Percentiles rank a stretch among this genome's conserved stretches.
These are phyloP conservation scores for Asterophora parasitica DNA, from an alignment of 768 basidiomycete species.

Conservation along the genomic window DNA sequence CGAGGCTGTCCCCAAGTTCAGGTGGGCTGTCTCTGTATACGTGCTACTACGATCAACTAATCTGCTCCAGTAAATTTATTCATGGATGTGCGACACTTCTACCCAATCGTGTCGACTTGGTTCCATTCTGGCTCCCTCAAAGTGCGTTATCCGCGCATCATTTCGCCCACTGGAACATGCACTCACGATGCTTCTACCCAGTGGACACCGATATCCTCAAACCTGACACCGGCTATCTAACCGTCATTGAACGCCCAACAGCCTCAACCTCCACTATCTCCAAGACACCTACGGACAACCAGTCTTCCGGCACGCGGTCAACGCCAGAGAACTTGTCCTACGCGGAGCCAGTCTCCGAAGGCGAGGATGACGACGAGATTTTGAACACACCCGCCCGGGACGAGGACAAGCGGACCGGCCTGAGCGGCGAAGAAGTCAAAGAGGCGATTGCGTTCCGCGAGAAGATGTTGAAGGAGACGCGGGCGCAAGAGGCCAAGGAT, in stretches of 20 bases:
- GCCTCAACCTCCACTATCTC: slow-evolving; percentile 35
- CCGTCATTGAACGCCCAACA: slow-evolving; percentile 70
- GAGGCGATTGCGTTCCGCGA: slow-evolving; percentile 88
- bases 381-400: slow-evolving; percentile 67
- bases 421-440: slow-evolving; percentile 68
- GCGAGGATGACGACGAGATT: slow-evolving; percentile 83
- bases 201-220: slow-evolving; percentile 97
- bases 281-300: slow-evolving; percentile 40
- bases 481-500: slow-evolving; percentile 26
- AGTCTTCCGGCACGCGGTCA: slow-evolving; percentile 41
- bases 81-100: slow-evolving; percentile 93
- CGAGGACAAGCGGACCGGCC: slow-evolving; percentile 75
- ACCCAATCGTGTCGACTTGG: slow-evolving; percentile 88
- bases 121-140: slow-evolving; percentile 98
- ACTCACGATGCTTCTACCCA: slow-evolving; percentile 21
- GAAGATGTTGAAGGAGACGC: slow-evolving; percentile 57
- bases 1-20: slow-evolving; percentile 97
- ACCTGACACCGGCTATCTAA: slow-evolving; percentile 75
- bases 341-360: slow-evolving; percentile 90
- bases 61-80: slow-evolving; percentile 72
- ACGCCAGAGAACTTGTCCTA: slow-evolving; percentile 48
- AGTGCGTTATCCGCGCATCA: slow-evolving; percentile 45
- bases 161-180: not conserved
- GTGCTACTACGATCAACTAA: not conserved
- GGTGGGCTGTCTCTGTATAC: slow-evolving; percentile 34